Evolutionary conservation across 345 rosid genomes (phyloP).

Genomic region (Excoecaria cochinchinensis): DNA sequence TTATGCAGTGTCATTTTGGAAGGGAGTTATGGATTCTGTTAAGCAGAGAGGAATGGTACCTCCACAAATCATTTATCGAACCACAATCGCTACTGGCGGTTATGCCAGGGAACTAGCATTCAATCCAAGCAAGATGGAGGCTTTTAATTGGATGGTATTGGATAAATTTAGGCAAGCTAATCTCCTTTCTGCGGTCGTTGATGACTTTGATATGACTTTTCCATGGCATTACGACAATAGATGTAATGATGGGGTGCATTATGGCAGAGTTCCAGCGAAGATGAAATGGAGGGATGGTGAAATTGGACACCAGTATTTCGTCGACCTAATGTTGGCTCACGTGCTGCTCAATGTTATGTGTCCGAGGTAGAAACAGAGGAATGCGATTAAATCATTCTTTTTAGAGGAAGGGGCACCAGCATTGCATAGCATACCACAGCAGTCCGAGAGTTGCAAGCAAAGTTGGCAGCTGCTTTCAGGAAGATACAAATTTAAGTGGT

Average conservation of each 20-base stretch:
- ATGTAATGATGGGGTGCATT: constrained; percentile 91
- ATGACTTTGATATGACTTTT: constrained; percentile 84
- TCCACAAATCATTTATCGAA: constrained; percentile 66
- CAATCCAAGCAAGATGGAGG: constrained; percentile 92
- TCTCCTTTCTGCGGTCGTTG: constrained; percentile 65
- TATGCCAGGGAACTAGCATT: constrained; percentile 69
- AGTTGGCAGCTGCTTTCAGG: neutral
- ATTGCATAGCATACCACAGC: neutral
- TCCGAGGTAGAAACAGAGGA: constrained; percentile 29
- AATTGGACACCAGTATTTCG: constrained; percentile 95
- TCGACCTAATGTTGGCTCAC: constrained; percentile 90
- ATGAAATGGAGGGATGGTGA: constrained; percentile 88
- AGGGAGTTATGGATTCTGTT: constrained; percentile 56
- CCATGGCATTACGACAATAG: constrained; percentile 95
- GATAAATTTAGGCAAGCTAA: constrained; percentile 69
- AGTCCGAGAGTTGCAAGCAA: constrained; percentile 8
- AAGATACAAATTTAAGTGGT: neutral
- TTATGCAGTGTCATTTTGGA: constrained; percentile 75
- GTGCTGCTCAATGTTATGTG: constrained; percentile 79
- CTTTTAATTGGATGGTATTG: constrained; percentile 60
- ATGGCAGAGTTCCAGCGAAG: constrained; percentile 83
- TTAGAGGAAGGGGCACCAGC: neutral
- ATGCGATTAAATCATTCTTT: neutral
- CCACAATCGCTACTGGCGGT: constrained; percentile 83
- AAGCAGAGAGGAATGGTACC: constrained; percentile 54